Base-by-base conservation (phyloP, 2,329 filamentous ascomycete genomes). In the Didymella arachidicola region DNA sequence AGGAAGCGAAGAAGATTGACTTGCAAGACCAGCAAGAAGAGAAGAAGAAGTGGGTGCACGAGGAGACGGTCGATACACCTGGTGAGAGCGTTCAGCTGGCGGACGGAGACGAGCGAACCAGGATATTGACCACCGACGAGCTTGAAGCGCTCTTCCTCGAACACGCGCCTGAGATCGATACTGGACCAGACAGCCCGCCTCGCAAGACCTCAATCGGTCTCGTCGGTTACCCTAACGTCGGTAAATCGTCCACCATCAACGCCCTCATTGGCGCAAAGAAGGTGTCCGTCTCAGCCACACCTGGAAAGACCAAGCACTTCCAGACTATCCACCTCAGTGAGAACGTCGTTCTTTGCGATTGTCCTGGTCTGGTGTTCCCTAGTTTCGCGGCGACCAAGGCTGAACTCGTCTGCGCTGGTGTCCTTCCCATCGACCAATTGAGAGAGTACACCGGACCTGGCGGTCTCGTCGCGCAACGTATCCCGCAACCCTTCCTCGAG, bases 181-280 rank as follows among this genome's bases (percentile, higher is more conserved):
- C 80, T 7, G 79, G 82, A 54, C 76, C 82, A 1, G 80, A 83
- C 26, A 70, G 72, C 27, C 75, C 79, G 38, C 81, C 80, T 59
- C 79, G 83, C 53, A 97, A 96, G 77, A 89, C 93, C 4, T 88
- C 92, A 64, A 95, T 99, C 67, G 95, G 95, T 69, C 83, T 99
- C 19, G 95, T 99, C 36, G 95, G 95, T 59, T 99, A 99, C 79
- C 95, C 95, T 72, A 99, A 99, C 80, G 95, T 99, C 63, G 95
- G 95, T 80, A 99, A 99, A 81, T 99, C 96, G 1, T 97, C 93
- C 47, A 99, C 95, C 16, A 99, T 99, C 84, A 99, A 99, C 81
- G 94, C 95, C 41, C 86, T 99, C n/a, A 93, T 98, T 58, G 96
- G 96, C 49, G 89, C 95, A 54, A 99, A 98, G 82, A 99, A 98